phyloP scores from a whole-genome alignment of 768 basidiomycete species.

The Lactifluus echinatus region DNA sequence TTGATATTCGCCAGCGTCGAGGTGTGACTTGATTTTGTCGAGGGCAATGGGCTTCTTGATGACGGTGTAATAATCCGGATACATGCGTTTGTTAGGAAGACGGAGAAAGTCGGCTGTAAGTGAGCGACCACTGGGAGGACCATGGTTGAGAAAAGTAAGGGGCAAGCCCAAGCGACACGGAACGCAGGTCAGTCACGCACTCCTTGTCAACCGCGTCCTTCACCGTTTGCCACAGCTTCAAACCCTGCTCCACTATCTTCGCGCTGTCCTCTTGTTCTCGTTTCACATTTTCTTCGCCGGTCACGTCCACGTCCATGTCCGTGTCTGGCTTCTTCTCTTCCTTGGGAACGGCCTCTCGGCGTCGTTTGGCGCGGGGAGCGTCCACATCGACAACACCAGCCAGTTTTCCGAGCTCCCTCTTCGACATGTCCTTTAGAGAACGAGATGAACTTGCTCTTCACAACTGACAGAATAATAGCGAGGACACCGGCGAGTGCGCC shows the following conservation, averaged over 20 bases:
- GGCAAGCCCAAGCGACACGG: constrained; percentile 22
- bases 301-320: constrained; percentile 29
- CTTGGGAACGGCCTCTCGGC: constrained; percentile 34
- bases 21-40: constrained; percentile 78
- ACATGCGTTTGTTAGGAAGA: constrained; percentile 60
- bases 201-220: constrained; percentile 82
- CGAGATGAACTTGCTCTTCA: not conserved
- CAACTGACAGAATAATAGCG: constrained; percentile 3
- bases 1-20: constrained; percentile 51
- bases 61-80: constrained; percentile 79
- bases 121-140: constrained; percentile 44
- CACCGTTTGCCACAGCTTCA: constrained; percentile 67
- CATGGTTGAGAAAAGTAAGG: constrained; percentile 25
- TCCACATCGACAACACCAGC: constrained; percentile 35
- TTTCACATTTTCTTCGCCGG: constrained; percentile 24
- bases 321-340: constrained; percentile 36
- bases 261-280: constrained; percentile 24
- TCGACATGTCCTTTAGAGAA: constrained; percentile 31
- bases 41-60: constrained; percentile 80
- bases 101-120: constrained; percentile 60
- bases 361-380: constrained; percentile 43
- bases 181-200: constrained; percentile 52
- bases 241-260: constrained; percentile 43
- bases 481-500: constrained; percentile 3
- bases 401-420: constrained; percentile 40